A percentile compares a stretch with the other conserved stretches of the same genome.
phyloP scores from a whole-genome alignment of 2,329 filamentous ascomycete genomes.

The Diplodia seriata region DNA sequence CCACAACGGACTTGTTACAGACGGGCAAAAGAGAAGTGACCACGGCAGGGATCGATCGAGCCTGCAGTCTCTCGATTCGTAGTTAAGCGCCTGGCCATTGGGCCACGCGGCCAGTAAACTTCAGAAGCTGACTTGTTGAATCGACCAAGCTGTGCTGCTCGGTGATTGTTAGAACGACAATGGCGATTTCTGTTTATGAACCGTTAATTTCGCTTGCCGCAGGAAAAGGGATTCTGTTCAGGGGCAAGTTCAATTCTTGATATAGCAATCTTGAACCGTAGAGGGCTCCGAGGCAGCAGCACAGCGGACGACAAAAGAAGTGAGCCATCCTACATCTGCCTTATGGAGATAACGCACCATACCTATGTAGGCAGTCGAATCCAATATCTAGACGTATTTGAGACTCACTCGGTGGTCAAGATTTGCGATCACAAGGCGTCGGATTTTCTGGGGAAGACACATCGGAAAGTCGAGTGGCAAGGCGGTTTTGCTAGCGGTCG shows the following conservation, averaged over 20 bases:
- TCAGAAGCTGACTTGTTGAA: background rate
- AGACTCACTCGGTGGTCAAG: background rate
- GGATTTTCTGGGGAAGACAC: background rate
- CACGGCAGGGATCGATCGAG: slow-evolving; percentile 36
- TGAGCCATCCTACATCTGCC: no score
- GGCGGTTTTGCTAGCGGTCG: background rate
- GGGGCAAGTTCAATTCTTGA: background rate
- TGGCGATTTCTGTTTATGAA: background rate
- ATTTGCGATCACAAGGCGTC: background rate
- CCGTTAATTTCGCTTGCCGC: background rate
- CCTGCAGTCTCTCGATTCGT: slow-evolving; percentile 54
- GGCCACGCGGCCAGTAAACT: slow-evolving; percentile 43
- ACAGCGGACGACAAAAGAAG: background rate
- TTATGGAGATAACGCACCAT: background rate
- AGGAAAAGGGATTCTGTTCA: background rate
- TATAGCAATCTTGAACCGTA: background rate
- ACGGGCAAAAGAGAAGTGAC: slow-evolving; percentile 28
- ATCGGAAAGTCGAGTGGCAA: slow-evolving; percentile 8
- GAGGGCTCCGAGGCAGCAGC: background rate
- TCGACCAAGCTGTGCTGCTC: background rate
- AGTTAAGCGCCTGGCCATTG: slow-evolving; percentile 60
- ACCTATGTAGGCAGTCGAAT: background rate
- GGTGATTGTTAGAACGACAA: background rate
- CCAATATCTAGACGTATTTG: no score
- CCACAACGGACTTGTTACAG: background rate